Percentiles rank a stretch among this genome's conserved stretches.
phyloP scores from a whole-genome alignment of 768 basidiomycete genomes.

The Cubamyces lactineus region DNA sequence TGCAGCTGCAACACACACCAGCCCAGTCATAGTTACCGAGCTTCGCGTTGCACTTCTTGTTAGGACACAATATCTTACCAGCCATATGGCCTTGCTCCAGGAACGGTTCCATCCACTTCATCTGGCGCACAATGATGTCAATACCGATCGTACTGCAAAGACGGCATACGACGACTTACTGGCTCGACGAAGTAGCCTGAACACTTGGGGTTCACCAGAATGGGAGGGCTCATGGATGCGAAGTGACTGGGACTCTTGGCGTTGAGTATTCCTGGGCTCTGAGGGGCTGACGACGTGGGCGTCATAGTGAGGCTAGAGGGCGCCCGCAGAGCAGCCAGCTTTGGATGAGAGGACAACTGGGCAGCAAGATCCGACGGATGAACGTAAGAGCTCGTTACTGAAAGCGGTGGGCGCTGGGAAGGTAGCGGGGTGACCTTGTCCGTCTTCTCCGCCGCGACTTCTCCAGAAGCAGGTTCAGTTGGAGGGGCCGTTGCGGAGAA shows the following conservation, averaged over 20 bases:
- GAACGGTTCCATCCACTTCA: slow-evolving; percentile 95
- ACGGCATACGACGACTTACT: slow-evolving; percentile 50
- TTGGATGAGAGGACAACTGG: slow-evolving; percentile 49
- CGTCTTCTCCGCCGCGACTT: slow-evolving; percentile 1
- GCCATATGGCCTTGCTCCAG: slow-evolving; percentile 74
- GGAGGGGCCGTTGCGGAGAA: neutral
- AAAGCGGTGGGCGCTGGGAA: slow-evolving; percentile 17
- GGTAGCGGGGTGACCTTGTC: slow-evolving; percentile 18
- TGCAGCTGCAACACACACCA: slow-evolving; percentile 88
- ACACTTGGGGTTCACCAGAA: slow-evolving; percentile 79
- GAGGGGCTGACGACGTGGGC: slow-evolving; percentile 30
- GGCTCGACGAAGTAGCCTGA: slow-evolving; percentile 98
- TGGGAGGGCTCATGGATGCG: slow-evolving; percentile 53
- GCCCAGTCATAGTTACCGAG: slow-evolving; percentile 98
- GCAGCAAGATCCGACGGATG: slow-evolving; percentile 45
- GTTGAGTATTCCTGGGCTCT: slow-evolving; percentile 19
- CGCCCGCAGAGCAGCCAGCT: slow-evolving; percentile 51
- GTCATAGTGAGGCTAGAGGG: slow-evolving; percentile 33
- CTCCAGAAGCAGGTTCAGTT: slow-evolving; percentile 3
- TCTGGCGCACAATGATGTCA: slow-evolving; percentile 41
- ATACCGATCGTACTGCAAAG: neutral
- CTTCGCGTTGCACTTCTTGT: slow-evolving; percentile 87
- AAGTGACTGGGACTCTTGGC: slow-evolving; percentile 21
- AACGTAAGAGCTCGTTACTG: slow-evolving; percentile 31
- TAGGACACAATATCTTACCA: slow-evolving; percentile 93